Evolutionary conservation across 2,329 filamentous ascomycete species (phyloP).

Genomic region (Fusarium penzigii): DNA sequence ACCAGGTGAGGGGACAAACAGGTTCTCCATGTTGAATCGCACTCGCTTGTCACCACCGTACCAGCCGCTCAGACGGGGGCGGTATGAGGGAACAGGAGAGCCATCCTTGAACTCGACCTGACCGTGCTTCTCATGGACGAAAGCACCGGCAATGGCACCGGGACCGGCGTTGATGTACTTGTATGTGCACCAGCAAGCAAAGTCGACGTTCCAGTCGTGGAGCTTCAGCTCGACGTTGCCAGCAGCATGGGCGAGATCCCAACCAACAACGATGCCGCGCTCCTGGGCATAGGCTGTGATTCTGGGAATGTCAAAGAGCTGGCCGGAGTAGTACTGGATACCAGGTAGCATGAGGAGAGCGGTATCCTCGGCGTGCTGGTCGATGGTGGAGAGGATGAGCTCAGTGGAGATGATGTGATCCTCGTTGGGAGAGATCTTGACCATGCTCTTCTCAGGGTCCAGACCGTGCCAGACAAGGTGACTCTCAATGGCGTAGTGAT

Average conservation of each 20-base stretch:
- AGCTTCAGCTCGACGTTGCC: conserved; percentile 79
- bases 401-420: conserved; percentile 67
- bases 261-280: conserved; percentile 73
- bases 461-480: conserved; percentile 74
- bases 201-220: conserved; percentile 90
- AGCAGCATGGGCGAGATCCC: conserved; percentile 85
- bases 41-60: conserved; percentile 79
- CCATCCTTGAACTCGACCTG: conserved; percentile 46
- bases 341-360: conserved; percentile 81
- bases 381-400: conserved; percentile 71
- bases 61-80: conserved; percentile 76
- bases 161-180: conserved; percentile 91
- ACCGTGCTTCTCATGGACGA: conserved; percentile 76
- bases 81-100: conserved; percentile 47
- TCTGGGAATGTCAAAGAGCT: conserved; percentile 77
- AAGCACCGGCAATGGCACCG: conserved; percentile 76
- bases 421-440: conserved; percentile 69
- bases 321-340: conserved; percentile 90
- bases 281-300: conserved; percentile 78
- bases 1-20: conserved; percentile 74
- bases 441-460: conserved; percentile 66
- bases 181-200: conserved; percentile 91
- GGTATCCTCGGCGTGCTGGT: conserved; percentile 69
- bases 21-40: conserved; percentile 82
- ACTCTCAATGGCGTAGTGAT: conserved; percentile 82